These are phyloP conservation scores for Streptanthus diversifolius DNA, from an alignment of 345 rosid species.

Conservation along the genomic window DNA sequence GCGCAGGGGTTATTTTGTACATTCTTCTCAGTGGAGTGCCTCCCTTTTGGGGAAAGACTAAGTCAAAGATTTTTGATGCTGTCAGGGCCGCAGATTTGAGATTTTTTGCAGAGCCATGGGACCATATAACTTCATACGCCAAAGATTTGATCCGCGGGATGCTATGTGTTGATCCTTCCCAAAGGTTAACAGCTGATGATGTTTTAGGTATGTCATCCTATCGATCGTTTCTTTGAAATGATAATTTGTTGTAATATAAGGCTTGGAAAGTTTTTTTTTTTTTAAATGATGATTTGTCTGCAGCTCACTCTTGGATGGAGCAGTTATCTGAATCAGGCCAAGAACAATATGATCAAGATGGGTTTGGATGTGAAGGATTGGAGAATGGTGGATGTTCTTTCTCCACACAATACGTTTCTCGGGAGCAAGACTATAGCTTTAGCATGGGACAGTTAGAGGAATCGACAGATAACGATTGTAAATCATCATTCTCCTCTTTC, in stretches of 20 bases:
- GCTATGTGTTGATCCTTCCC: conserved; percentile 70
- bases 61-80: conserved; percentile 77
- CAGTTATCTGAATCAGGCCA: conserved; percentile 35
- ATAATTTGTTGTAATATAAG: neutral
- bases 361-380: conserved; percentile 34
- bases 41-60: conserved; percentile 79
- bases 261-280: neutral
- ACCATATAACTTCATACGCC: conserved; percentile 55
- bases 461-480: conserved; percentile 41
- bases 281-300: conserved; percentile 14
- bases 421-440: conserved; percentile 62
- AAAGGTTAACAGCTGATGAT: conserved; percentile 59
- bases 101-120: conserved; percentile 70
- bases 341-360: conserved; percentile 36
- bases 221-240: neutral
- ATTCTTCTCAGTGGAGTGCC: conserved; percentile 71
- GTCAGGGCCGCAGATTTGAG: conserved; percentile 72
- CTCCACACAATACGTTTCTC: conserved; percentile 36
- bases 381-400: conserved; percentile 44
- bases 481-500: conserved; percentile 58
- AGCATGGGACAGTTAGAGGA: conserved; percentile 33
- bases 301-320: conserved; percentile 79
- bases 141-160: conserved; percentile 63
- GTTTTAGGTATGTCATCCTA: conserved; percentile 50
- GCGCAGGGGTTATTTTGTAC: conserved; percentile 70